Conservation (phyloP, 2,329 filamentous ascomycete species). For the Thielaviopsis punctulata region DNA sequence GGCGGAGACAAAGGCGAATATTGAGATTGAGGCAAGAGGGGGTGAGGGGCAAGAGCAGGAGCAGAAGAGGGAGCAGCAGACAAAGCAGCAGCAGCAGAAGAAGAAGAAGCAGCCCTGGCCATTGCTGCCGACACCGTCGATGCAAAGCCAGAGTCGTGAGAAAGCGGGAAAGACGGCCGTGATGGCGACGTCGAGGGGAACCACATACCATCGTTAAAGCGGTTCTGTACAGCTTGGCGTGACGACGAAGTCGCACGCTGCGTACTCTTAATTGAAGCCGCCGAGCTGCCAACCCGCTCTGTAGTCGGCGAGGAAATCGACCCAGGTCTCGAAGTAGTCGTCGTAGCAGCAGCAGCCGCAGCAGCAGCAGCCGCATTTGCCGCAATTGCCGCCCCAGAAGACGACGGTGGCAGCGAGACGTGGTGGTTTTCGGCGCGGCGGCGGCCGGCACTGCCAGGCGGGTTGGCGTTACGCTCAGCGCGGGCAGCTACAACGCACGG, state of each 20-base stretch:
- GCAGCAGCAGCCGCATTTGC: background rate
- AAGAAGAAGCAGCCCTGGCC: background rate
- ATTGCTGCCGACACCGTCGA: background rate
- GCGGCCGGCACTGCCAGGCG: slow-evolving; percentile 2
- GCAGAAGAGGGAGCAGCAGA: background rate
- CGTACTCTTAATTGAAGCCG: slow-evolving; percentile 6
- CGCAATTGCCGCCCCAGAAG: background rate
- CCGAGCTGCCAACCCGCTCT: slow-evolving; percentile 5
- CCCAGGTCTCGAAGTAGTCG: background rate
- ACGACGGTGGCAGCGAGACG: background rate
- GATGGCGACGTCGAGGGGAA: slow-evolving; percentile 4
- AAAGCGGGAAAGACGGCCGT: background rate
- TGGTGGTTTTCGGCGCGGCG: slow-evolving; percentile 3
- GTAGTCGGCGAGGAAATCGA: background rate
- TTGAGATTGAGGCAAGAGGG: background rate
- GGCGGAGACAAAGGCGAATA: background rate
- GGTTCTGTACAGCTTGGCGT: slow-evolving; percentile 7
- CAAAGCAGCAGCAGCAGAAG: background rate
- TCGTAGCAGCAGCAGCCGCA: background rate
- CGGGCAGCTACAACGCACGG: slow-evolving; percentile 7
- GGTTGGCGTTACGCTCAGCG: slow-evolving; percentile 8
- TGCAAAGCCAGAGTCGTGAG: slow-evolving; percentile 2
- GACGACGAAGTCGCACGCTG: slow-evolving; percentile 9
- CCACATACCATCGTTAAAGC: slow-evolving; percentile 6
- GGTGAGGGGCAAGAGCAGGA: background rate